A percentile compares a stretch with the other conserved stretches of the same genome.
phyloP scores from a whole-genome alignment of 108 stramenopile genomes.

The Hondaea fermentalgiana region DNA sequence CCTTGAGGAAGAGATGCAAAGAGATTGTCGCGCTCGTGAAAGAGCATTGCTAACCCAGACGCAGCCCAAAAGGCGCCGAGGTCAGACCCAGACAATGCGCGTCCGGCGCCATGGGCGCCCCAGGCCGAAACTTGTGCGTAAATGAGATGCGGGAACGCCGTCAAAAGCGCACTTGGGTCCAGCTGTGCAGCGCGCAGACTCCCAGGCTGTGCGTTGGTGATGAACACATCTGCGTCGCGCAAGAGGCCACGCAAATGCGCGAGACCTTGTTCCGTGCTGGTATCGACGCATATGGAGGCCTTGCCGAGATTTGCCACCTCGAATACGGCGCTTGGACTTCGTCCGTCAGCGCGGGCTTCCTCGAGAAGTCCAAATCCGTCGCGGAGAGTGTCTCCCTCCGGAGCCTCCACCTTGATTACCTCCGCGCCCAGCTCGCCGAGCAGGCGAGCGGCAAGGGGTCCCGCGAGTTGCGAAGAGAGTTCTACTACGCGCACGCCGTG shows the following conservation, averaged over 20 bases:
- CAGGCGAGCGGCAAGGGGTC: background rate
- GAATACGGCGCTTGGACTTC: background rate
- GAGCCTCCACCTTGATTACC: conserved; percentile 7
- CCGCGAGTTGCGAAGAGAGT: background rate
- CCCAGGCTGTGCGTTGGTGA: background rate
- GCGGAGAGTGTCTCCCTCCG: background rate
- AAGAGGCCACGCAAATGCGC: background rate
- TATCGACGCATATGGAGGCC: background rate
- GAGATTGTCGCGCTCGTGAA: background rate
- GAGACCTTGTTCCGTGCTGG: background rate
- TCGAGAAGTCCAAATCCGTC: background rate
- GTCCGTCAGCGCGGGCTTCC: background rate
- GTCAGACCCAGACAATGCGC: background rate
- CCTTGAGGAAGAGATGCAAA: background rate
- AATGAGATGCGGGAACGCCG: background rate
- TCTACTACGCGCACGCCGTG: background rate
- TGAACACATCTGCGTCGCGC: background rate
- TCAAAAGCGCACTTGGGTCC: background rate
- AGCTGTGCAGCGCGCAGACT: background rate
- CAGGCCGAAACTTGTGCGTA: background rate
- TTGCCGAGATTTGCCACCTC: background rate
- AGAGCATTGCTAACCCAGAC: background rate
- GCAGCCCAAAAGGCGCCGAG: conserved; percentile 7
- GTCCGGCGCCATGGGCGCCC: background rate
- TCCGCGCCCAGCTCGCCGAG: background rate